Base-by-base conservation (phyloP, 805 yeast genomes). In the Yarrowia osloensis region DNA sequence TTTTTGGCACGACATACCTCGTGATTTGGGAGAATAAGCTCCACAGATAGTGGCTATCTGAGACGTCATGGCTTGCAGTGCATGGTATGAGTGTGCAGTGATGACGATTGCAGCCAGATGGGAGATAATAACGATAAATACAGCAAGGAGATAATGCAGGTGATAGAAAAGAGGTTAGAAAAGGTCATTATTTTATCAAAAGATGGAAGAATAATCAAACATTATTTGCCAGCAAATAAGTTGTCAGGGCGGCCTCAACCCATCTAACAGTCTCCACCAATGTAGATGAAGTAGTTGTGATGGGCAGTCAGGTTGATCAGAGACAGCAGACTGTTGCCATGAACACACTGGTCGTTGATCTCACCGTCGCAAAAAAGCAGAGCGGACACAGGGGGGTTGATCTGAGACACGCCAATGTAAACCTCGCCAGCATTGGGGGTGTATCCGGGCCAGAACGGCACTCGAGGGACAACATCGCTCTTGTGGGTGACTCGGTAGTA, bases 401-500 rank as follows among this genome's bases (percentile, higher is more conserved):
- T 24, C 28, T 40, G 15, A 5, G 50, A n/a, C 6, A 11, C 37
- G 7, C 21, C 12, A n/a, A 57, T 57, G 65, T 39, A 57, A 15
- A 29, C 26, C 39, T 57, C 65, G 3, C 50, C 47, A 28, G 50
- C 49, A 15, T 21, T 57, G 35, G 31, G 65, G 28, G 47, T 33
- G 39, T 57, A 57, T 12, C 65, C 65, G 11, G 37, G 29, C 49
- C 65, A 40, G 21, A 42, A 57, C 19, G 71, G 71, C 9, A 70
- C 40, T 21, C 35, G 52, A 4, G 71, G 67, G 21, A 70, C 68
- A 37, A 68, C 15, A 44, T 70, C 71, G 29, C 50, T 37, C 21
- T 13, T 13, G 13, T 68, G 68, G 12, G 71, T 69, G 26, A 70
- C 54, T 19, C 71, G 66, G 42, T 42, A 69, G 37, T 35, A 62